Evolutionary conservation across 345 rosid genomes (phyloP).

Genomic region (Eucalyptus tenuipes): DNA sequence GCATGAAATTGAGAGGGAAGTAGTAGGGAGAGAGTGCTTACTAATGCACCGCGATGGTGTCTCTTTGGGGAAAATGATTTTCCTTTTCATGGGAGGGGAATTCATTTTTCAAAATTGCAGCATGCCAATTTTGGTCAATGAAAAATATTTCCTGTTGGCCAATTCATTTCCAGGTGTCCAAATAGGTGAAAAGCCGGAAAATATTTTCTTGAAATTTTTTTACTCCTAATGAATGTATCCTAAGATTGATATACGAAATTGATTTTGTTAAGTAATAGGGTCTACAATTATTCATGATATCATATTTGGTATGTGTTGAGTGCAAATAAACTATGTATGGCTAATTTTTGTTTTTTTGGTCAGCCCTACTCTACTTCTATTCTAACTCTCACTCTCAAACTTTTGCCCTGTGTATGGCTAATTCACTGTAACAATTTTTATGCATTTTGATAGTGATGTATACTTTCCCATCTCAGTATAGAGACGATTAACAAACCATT

Average conservation of each 20-base stretch:
- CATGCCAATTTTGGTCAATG: not conserved
- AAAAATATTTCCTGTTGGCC: not conserved
- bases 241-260: not conserved
- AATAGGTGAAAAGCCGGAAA: not conserved
- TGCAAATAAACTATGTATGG: not conserved
- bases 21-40: not conserved
- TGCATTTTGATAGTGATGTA: not conserved
- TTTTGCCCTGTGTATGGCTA: too few species aligned
- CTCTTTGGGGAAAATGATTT: not conserved
- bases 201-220: not conserved
- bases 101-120: not conserved
- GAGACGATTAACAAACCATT: not conserved
- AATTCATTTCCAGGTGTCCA: not conserved
- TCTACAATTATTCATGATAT: too few species aligned
- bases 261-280: not conserved
- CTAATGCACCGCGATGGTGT: not conserved
- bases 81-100: not conserved
- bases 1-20: not conserved
- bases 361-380: too few species aligned
- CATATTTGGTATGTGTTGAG: not conserved
- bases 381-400: too few species aligned
- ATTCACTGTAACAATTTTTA: not conserved
- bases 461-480: not conserved
- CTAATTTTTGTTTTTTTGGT: too few species aligned
- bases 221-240: not conserved